These are phyloP conservation scores for Ceratobasidium sp. DNA, from an alignment of 1,284 basidiomycete genomes.

Conservation along the genomic window DNA sequence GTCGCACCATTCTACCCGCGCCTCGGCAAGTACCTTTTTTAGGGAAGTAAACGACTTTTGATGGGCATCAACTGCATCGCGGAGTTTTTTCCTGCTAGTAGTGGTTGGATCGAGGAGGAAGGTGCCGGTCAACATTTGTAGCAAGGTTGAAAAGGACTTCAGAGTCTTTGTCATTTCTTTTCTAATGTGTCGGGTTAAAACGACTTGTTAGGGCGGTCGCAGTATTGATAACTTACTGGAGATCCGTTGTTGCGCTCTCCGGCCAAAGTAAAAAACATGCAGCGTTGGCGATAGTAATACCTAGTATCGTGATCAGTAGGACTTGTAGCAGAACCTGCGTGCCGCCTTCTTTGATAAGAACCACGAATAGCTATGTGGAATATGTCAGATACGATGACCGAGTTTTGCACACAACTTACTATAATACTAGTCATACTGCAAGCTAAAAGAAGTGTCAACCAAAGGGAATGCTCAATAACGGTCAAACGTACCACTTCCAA, in stretches of 20 bases:
- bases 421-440: conserved; percentile 93
- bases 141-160: conserved; percentile 86
- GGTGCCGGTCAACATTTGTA: conserved; percentile 82
- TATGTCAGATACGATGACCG: conserved; percentile 39
- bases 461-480: not conserved
- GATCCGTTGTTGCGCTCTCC: conserved; percentile 82
- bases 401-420: conserved; percentile 79
- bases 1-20: conserved; percentile 83
- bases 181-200: conserved; percentile 46
- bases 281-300: conserved; percentile 81
- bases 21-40: conserved; percentile 85
- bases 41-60: conserved; percentile 89
- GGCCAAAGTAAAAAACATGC: conserved; percentile 89
- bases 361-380: conserved; percentile 53
- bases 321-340: conserved; percentile 79
- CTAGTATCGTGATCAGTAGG: conserved; percentile 81
- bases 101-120: conserved; percentile 80
- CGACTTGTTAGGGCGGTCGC: no score
- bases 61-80: conserved; percentile 82
- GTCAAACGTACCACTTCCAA: conserved; percentile 80
- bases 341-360: conserved; percentile 92
- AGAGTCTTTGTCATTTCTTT: conserved; percentile 84
- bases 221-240: conserved; percentile 68
- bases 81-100: conserved; percentile 72
- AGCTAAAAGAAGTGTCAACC: conserved; percentile 62